phyloP scores from a whole-genome alignment of 345 rosid species.

The Eucalyptus dawsonii region DNA sequence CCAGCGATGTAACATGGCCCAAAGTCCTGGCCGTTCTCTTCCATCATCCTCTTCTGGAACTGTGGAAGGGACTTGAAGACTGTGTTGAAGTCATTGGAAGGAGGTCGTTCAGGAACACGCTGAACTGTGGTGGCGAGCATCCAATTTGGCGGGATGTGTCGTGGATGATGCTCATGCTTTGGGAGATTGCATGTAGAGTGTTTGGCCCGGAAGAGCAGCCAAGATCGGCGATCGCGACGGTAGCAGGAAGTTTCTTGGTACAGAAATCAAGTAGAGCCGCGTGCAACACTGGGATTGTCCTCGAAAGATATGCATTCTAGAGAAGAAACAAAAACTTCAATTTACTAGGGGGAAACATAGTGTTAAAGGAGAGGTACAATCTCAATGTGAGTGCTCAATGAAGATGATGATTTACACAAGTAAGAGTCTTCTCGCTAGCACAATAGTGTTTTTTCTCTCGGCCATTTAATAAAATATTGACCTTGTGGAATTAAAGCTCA shows the following conservation, averaged over 20 bases:
- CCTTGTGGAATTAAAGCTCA: background rate
- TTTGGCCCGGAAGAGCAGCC: conserved; percentile 41
- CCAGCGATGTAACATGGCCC: conserved; percentile 13
- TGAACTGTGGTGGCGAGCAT: conserved; percentile 4
- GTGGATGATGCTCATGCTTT: conserved; percentile 1
- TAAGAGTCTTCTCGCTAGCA: background rate
- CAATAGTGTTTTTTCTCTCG: background rate
- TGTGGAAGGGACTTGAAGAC: conserved; percentile 18
- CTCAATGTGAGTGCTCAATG: background rate
- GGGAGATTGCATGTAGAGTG: conserved; percentile 1
- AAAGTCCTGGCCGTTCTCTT: conserved; percentile 13
- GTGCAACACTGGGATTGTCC: conserved; percentile 1
- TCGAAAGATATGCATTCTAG: conserved; percentile 6
- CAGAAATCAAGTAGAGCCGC: conserved; percentile 12
- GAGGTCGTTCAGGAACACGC: conserved; percentile 23
- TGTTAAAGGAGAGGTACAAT: background rate
- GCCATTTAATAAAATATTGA: background rate
- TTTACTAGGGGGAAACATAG: background rate
- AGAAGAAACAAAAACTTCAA: background rate
- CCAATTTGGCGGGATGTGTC: background rate
- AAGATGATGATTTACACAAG: background rate
- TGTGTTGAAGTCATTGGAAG: conserved; percentile 30
- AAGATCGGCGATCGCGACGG: conserved; percentile 16
- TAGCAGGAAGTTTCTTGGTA: background rate
- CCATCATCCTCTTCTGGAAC: conserved; percentile 8